Base-by-base conservation (phyloP, 2,329 filamentous ascomycete species). In the Periconia digitata region DNA sequence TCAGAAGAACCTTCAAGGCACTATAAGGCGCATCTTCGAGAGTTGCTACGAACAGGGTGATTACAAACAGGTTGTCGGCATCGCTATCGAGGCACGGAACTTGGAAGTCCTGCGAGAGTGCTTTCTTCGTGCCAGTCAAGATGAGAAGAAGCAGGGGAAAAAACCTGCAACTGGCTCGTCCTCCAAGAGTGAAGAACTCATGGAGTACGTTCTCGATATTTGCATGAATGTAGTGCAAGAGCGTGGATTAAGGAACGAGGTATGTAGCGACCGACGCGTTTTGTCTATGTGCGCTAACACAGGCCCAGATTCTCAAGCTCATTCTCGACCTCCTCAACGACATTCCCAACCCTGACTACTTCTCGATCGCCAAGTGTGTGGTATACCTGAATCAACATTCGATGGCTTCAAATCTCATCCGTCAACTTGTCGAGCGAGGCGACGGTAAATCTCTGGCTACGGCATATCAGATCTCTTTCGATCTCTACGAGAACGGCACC, bases 171-270 rank as follows among this genome's bases (percentile, higher is more conserved):
- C 80, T 18, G 73, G 76, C 37, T 70, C 72, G 10, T 73, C 77
- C 41, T 80, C 82, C 3, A 83, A 86, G 22, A 87, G 90, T 16
- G 92, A 97, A 68, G 92, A 97, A 69, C 76, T 99, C 48, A 94
- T 99, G 86, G 94, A 99, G 60, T 99, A 99, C 66, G 88, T 94
- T 17, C 76, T 99, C 53, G 85, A 92, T 59, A 95, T 99, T 58
- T 96, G 92, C 78, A 95, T 99, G 90, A 92, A 95, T 53, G 87
- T 97, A 51, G 91, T 99, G 16, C 94, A 97, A 73, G 94, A 99
- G 75, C 85, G 92, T 44, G 85, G 86, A 40, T 83, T 97, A 65
- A 85, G 94, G 53, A 85, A 85, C 61, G 82, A 86, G 75, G 80
- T 82, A 74, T 38, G 3, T 32, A 32, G 27, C 10, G n/a, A 6